Percentiles rank a stretch among this genome's conserved stretches.
Conservation (phyloP, 108 stramenopile species). For the Asterionellopsis glacialis region DNA sequence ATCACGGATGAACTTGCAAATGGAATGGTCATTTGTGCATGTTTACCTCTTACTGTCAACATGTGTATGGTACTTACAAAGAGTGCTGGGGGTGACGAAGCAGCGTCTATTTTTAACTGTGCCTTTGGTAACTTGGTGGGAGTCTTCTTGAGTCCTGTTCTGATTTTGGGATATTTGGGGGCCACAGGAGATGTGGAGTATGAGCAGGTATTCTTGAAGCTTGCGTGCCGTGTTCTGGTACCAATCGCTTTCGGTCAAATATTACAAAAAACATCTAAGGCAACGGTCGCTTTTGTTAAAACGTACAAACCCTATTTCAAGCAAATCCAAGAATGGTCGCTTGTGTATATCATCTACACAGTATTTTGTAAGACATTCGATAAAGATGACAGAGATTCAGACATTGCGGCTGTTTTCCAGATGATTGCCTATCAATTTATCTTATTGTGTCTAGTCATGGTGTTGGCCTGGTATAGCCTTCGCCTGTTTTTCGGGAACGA, state of each 20-base stretch:
- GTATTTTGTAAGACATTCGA: conserved; percentile 61
- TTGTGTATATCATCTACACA: conserved; percentile 62
- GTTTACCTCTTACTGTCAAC: conserved; percentile 63
- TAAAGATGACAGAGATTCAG: conserved; percentile 19
- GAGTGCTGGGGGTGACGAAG: conserved; percentile 56
- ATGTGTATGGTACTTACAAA: conserved; percentile 65
- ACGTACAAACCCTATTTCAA: conserved; percentile 43
- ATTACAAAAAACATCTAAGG: conserved; percentile 30
- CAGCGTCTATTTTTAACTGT: conserved; percentile 53
- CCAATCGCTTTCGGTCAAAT: conserved; percentile 56
- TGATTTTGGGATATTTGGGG: conserved; percentile 51
- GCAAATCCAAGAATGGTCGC: conserved; percentile 36
- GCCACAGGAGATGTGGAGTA: conserved; percentile 35
- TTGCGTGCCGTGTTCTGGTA: conserved; percentile 44
- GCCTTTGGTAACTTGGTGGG: conserved; percentile 61
- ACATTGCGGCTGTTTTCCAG: conserved; percentile 27
- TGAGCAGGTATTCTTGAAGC: conserved; percentile 40
- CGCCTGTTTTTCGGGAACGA: conserved; percentile 28
- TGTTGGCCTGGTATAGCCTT: conserved; percentile 41
- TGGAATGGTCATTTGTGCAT: conserved; percentile 52
- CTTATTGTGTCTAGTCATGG: conserved; percentile 34
- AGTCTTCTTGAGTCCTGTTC: conserved; percentile 52
- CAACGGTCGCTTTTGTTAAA: conserved; percentile 37
- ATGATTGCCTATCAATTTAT: conserved; percentile 45
- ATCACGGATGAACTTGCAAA: conserved; percentile 6